Percentiles rank a stretch among this genome's conserved stretches.
phyloP scores from a whole-genome alignment of 441 rosid genomes.

The Jatropha multifida region DNA sequence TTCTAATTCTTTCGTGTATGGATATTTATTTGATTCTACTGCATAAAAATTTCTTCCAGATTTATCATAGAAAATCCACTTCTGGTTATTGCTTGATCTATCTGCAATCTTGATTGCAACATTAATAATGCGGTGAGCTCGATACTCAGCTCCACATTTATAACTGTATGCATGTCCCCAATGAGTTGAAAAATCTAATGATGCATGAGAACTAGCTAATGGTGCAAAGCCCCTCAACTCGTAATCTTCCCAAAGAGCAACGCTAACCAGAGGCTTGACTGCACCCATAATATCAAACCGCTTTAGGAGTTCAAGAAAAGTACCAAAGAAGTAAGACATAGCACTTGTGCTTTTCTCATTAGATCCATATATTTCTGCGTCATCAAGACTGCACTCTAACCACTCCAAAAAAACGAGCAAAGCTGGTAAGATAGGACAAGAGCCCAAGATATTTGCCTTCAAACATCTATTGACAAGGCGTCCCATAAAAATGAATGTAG shows the following conservation, averaged over 20 bases:
- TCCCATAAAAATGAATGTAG: conserved; percentile 66
- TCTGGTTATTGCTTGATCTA: conserved; percentile 40
- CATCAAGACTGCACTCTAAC: conserved; percentile 47
- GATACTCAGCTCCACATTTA: conserved; percentile 44
- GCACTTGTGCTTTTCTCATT: conserved; percentile 54
- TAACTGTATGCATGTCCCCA: conserved; percentile 37
- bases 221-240: conserved; percentile 81
- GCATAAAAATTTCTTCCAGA: conserved; percentile 33
- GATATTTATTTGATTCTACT: conserved; percentile 21
- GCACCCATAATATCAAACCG: conserved; percentile 32
- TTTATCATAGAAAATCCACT: conserved; percentile 57
- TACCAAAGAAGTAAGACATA: conserved; percentile 55
- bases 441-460: conserved; percentile 40
- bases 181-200: conserved; percentile 59
- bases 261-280: conserved; percentile 23
- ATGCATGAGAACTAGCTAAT: conserved; percentile 38
- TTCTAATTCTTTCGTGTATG: conserved; percentile 25
- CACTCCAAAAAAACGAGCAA: conserved; percentile 75
- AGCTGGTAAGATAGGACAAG: conserved; percentile 69
- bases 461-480: conserved; percentile 59
- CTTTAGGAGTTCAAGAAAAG: conserved; percentile 49
- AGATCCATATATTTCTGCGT: conserved; percentile 31
- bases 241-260: conserved; percentile 87
- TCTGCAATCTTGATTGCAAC: conserved; percentile 63
- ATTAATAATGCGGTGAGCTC: conserved; percentile 49